Base-by-base conservation (phyloP, 306 rosid genomes). In the Begonia fuchsioides region DNA sequence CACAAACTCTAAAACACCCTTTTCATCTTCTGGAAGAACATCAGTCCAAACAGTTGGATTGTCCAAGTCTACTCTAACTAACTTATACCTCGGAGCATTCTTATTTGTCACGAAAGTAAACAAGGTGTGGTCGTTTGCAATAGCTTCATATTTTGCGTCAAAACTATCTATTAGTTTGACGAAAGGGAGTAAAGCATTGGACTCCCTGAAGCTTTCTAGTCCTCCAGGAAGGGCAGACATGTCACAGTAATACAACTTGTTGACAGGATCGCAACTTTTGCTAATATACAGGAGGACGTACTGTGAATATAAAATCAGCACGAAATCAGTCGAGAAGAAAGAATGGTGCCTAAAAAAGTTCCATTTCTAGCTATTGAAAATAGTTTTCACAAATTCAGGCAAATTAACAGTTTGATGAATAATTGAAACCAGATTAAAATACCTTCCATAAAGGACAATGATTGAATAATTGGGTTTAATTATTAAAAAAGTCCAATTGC, bases 211-310 rank as follows among this genome's bases (percentile, higher is more conserved):
- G 61, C 81, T 83, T 69, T 72, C 76, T 49, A 90, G 70, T 17
- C 92, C 95, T 55, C 68, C 65, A 47, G 82, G 77, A 70, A 90
- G 81, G 44, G 61, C 51, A 45, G 93, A 74, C 63, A 85, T 58
- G 78, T 85, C 74, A 57, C 77, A 81, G 59, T 85, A 90, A 71
- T 90, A 90, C 18, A 85, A 68, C 56, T 85, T 81, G 81, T 90
- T 90, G 59, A 79, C 85, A 16, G 98, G 94, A 62, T 79, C 95
- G 39, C 98, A 85, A 38, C 94, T 94, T 74, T 90, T 87, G 1
- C 11, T 55, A 46, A 77, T 73, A 49, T 53, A 11, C 58, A 85
- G 64, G 61, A 79, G 73, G 55, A 75, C 66, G 64, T 81, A 90
- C 92, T 88, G 80, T 26, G 7, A 26, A 26, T 26, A 26, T 5